These are phyloP conservation scores for Forsythia suspensa DNA, from an alignment of 257 asterid genomes.

Conservation along the genomic window DNA sequence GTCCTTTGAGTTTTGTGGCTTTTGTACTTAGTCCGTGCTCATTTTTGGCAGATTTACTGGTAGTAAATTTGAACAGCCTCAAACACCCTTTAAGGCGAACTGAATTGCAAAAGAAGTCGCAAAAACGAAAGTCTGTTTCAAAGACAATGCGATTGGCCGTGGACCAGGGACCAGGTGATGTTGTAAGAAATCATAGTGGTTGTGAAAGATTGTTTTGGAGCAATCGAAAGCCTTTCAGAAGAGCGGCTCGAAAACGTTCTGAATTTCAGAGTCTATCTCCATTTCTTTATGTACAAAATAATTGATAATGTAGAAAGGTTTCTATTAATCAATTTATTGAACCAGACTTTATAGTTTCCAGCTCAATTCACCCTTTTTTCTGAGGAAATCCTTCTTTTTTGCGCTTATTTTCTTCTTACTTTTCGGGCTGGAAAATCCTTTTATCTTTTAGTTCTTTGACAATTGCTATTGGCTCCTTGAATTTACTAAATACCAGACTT, in stretches of 20 bases:
- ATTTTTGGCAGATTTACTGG: conserved; percentile 43
- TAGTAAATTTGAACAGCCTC: conserved; percentile 71
- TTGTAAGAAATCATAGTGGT: conserved; percentile 26
- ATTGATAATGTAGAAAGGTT: conserved; percentile 21
- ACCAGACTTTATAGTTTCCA: conserved; percentile 32
- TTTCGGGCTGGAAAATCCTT: background rate
- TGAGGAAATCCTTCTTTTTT: background rate
- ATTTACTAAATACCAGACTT: no score
- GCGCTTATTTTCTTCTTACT: background rate
- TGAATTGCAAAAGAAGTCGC: conserved; percentile 52
- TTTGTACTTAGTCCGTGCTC: background rate
- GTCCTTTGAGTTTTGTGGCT: background rate
- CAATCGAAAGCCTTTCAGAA: conserved; percentile 63
- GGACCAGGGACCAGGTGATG: conserved; percentile 21
- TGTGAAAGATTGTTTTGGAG: conserved; percentile 62
- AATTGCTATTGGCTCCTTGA: no score
- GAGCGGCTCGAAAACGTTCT: conserved; percentile 67
- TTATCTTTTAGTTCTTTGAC: background rate
- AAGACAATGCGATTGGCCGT: conserved; percentile 20
- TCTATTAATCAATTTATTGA: conserved; percentile 42
- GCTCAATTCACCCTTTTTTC: background rate
- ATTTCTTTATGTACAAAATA: conserved; percentile 48
- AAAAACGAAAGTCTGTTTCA: conserved; percentile 31
- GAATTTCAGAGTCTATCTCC: conserved; percentile 59
- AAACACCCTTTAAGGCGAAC: conserved; percentile 76